These are phyloP conservation scores for Sequoiadendron giganteum DNA, from an alignment of 75 land plant species.

Conservation along the genomic window DNA sequence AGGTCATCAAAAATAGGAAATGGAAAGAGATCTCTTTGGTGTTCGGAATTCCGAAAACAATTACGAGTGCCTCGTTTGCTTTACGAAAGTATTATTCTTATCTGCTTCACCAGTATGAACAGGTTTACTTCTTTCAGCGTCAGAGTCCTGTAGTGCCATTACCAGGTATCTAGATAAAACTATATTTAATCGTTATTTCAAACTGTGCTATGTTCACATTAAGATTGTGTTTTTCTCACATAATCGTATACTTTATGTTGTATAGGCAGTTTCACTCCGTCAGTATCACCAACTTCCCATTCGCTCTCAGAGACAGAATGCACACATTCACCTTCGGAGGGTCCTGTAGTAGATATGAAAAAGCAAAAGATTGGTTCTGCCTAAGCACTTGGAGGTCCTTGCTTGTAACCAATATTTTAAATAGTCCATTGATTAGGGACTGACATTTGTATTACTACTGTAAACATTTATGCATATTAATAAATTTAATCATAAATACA, in stretches of 20 bases:
- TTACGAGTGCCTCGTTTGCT: slow-evolving; percentile 36
- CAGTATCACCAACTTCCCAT: not conserved
- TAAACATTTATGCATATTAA: not conserved
- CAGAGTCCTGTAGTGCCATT: slow-evolving; percentile 6
- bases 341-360: slow-evolving; percentile 6
- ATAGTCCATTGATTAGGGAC: not conserved
- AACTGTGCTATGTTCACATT: not conserved
- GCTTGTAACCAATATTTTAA: not conserved
- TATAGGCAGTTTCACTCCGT: slow-evolving; percentile 11
- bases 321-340: not conserved
- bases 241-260: not conserved
- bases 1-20: slow-evolving; percentile 31
- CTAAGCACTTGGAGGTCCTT: slow-evolving; percentile 14
- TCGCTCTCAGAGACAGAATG: not conserved
- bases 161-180: slow-evolving; percentile 12
- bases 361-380: slow-evolving; percentile 8
- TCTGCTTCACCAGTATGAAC: slow-evolving; percentile 32
- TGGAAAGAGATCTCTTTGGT: slow-evolving; percentile 34
- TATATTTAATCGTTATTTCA: not conserved
- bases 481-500: slow-evolving; percentile 15
- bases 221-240: not conserved
- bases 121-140: slow-evolving; percentile 28
- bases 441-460: not conserved
- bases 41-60: slow-evolving; percentile 32
- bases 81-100: slow-evolving; percentile 28